Evolutionary conservation across 139 green algal genomes (phyloP), one percentile per base, ranked within the genome.

Genomic region (Desmodesmus armatus): DNA sequence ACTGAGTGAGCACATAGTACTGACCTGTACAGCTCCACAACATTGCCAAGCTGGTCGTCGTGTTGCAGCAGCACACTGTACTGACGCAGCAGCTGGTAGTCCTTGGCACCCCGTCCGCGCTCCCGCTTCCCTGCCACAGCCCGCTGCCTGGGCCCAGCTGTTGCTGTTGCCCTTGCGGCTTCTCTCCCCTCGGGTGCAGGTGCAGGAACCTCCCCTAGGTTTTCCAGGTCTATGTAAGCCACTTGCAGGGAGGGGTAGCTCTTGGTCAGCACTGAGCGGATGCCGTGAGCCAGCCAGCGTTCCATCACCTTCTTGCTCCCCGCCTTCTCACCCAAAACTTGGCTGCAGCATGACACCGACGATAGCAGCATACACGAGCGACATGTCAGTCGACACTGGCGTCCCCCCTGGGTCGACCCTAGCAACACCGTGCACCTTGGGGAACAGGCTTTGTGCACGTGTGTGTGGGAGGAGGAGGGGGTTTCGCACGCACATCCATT

Each of bases 161-260:
- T 6, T 55, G 33, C 6, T 49, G 27, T 15, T 49, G 69, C 6
- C 15, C 33, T 40, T 21, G 27, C 15, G 69, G 69, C 13, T 13
- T 6, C n/a, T n/a, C n/a, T n/a, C n/a, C 19, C 19, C 19, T 17
- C 19, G 53, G 53, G 53, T 17, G 53, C 53, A 65, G 19, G 19
- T 65, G 11, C 31, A 75, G 35, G 37, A 23, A 37, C 35, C 25
- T 75, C 35, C 6, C 35, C 39, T 5, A 76, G 29, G 23, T 84
- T 74, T 27, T 78, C 77, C 31, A 72, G 47, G 78, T 95, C 93
- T 40, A 95, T 88, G 88, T 91, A 95, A 0, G 92, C 91, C 13
- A 95, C 86, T 7, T 90, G 87, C 72, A 96, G 90, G 0, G 82
- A 87, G 25, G 90, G 87, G 87, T 94, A 91, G 62, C 90, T 87